Evolutionary conservation across 495 filamentous ascomycete species (phyloP).

Genomic region (Daldinia loculata): DNA sequence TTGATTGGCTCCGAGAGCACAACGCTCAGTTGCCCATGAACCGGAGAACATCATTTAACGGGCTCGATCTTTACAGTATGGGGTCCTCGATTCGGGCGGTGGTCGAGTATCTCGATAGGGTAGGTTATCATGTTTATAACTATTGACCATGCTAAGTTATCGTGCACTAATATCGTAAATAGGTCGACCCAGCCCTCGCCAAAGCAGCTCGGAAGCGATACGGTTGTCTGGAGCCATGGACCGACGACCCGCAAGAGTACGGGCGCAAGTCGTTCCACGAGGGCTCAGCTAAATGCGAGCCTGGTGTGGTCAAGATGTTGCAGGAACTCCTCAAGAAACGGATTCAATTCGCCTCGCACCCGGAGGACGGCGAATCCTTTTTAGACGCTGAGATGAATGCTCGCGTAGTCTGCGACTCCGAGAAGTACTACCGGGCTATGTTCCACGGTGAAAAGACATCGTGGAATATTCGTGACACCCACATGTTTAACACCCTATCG

Average conservation of each 20-base stretch:
- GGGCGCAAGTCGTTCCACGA: conserved; percentile 51
- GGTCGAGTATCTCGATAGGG: conserved; percentile 58
- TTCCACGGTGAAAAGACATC: conserved; percentile 60
- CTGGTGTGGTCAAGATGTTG: conserved; percentile 56
- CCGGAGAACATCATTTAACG: conserved; percentile 56
- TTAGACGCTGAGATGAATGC: conserved; percentile 62
- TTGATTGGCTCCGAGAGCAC: conserved; percentile 52
- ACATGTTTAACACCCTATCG: conserved; percentile 62
- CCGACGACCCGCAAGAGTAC: conserved; percentile 59
- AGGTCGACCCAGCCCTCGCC: conserved; percentile 54
- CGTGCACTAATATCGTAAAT: background rate
- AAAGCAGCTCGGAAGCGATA: conserved; percentile 57
- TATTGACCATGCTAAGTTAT: too few species aligned
- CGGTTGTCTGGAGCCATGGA: conserved; percentile 60
- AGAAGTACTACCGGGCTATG: conserved; percentile 64
- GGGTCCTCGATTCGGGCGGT: conserved; percentile 59
- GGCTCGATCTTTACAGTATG: conserved; percentile 64
- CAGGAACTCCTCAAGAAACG: conserved; percentile 53
- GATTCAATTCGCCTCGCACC: conserved; percentile 49
- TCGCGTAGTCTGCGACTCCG: conserved; percentile 58
- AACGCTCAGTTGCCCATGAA: conserved; percentile 50
- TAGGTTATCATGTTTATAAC: background rate
- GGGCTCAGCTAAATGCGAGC: conserved; percentile 56
- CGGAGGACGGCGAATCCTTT: conserved; percentile 56
- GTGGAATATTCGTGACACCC: conserved; percentile 63